These are phyloP conservation scores for Dictyostelium citrinum DNA, from an alignment of 78 protist species.

Conservation along the genomic window DNA sequence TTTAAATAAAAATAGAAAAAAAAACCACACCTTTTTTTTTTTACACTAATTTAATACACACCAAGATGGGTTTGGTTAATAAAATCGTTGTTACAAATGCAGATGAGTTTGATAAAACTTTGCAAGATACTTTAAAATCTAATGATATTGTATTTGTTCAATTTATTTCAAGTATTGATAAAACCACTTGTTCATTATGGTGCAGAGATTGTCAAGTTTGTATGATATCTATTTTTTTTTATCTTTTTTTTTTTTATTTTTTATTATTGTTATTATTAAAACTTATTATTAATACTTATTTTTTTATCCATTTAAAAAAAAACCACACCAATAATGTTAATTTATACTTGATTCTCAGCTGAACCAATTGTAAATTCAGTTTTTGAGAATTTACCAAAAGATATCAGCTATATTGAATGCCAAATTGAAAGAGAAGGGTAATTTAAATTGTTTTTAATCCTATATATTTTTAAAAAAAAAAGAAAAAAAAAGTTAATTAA, in stretches of 20 bases:
- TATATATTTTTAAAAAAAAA: not conserved
- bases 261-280: not conserved
- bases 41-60: not conserved
- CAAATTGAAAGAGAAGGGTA: slow-evolving; percentile 66
- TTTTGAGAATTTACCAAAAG: not conserved
- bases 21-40: not conserved
- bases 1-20: not conserved
- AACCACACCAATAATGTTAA: too few relatives aligned
- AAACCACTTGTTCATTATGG: slow-evolving; percentile 28
- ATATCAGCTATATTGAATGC: slow-evolving; percentile 25
- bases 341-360: too few relatives aligned
- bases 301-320: too few relatives aligned
- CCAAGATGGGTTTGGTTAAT: not conserved
- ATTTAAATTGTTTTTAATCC: not conserved
- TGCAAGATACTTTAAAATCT: not conserved
- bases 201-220: slow-evolving; percentile 63
- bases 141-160: slow-evolving; percentile 15
- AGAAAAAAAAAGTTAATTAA: too few relatives aligned
- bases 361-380: slow-evolving; percentile 52
- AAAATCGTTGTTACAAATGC: slow-evolving; percentile 21
- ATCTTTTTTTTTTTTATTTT: not conserved
- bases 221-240: not conserved
- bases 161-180: slow-evolving; percentile 33
- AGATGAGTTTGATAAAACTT: not conserved
- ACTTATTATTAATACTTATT: too few relatives aligned